phyloP scores from a whole-genome alignment of 257 asterid genomes.

The Solanum chmielewskii region DNA sequence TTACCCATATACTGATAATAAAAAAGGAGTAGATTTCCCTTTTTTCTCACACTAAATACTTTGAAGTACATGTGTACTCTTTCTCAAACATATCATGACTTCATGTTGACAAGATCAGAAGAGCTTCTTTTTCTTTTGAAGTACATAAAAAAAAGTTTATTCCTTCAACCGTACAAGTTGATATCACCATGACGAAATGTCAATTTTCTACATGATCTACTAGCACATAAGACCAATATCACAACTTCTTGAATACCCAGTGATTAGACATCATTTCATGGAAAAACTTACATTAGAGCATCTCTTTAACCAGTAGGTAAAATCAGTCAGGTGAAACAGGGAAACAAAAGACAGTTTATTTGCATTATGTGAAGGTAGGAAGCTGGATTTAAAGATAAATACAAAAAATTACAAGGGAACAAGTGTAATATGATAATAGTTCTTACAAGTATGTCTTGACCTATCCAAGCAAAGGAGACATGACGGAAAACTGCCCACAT shows the following conservation, averaged over 20 bases:
- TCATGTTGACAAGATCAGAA: background rate
- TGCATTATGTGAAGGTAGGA: background rate
- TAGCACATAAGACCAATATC: background rate
- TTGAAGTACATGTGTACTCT: background rate
- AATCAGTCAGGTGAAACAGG: background rate
- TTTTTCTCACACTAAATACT: background rate
- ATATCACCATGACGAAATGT: background rate
- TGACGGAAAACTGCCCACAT: constrained; percentile 81
- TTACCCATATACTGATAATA: background rate
- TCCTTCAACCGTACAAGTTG: background rate
- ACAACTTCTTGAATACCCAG: background rate
- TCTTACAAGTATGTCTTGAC: constrained; percentile 97
- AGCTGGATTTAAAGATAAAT: background rate
- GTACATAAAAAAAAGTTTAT: background rate
- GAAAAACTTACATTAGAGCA: background rate
- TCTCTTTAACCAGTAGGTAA: background rate
- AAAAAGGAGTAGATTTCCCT: background rate
- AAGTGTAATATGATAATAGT: background rate
- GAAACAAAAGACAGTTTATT: background rate
- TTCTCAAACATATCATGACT: background rate
- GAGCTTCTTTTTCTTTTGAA: background rate
- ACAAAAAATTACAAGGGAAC: background rate
- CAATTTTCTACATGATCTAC: background rate
- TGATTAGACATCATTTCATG: background rate
- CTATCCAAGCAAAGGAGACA: constrained; percentile 82